Conservation (phyloP, 768 basidiomycete genomes). For the Boletus insuetus region DNA sequence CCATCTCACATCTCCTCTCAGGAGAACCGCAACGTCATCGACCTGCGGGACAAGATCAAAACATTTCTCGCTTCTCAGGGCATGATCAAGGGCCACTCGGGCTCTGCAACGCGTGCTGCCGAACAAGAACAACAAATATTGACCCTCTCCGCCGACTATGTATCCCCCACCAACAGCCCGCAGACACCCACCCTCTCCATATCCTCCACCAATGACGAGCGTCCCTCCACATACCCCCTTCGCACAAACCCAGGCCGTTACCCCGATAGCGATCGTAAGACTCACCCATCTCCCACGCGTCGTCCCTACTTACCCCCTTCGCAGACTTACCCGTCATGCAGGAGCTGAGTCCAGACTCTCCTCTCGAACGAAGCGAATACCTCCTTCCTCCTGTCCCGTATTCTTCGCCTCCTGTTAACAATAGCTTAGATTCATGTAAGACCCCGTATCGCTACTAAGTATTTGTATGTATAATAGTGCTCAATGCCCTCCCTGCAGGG, state of each 20-base stretch:
- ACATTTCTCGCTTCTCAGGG: constrained; percentile 75
- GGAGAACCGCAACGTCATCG: constrained; percentile 68
- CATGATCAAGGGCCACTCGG: constrained; percentile 88
- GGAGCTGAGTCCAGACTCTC: constrained; percentile 32
- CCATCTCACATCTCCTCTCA: constrained; percentile 28
- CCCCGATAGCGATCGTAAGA: constrained; percentile 30
- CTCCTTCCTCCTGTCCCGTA: constrained; percentile 27
- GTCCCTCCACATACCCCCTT: constrained; percentile 36
- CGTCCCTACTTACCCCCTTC: background rate
- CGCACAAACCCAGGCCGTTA: constrained; percentile 21
- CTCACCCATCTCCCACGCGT: background rate
- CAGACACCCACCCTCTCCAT: constrained; percentile 49
- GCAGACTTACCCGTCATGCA: constrained; percentile 31
- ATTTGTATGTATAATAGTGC: constrained; percentile 62
- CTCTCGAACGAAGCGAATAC: constrained; percentile 31
- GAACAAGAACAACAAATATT: constrained; percentile 60
- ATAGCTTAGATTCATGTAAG: constrained; percentile 73
- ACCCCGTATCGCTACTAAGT: constrained; percentile 67
- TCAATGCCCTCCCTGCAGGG: constrained; percentile 63
- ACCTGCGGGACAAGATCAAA: constrained; percentile 77
- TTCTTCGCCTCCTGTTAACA: constrained; percentile 38
- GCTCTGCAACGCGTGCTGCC: constrained; percentile 55
- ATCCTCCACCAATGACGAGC: constrained; percentile 39
- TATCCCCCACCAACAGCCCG: constrained; percentile 40
- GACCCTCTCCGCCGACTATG: constrained; percentile 41